These are phyloP conservation scores for Fusarium piperis DNA, from an alignment of 2,329 filamentous ascomycete species.

Conservation along the genomic window DNA sequence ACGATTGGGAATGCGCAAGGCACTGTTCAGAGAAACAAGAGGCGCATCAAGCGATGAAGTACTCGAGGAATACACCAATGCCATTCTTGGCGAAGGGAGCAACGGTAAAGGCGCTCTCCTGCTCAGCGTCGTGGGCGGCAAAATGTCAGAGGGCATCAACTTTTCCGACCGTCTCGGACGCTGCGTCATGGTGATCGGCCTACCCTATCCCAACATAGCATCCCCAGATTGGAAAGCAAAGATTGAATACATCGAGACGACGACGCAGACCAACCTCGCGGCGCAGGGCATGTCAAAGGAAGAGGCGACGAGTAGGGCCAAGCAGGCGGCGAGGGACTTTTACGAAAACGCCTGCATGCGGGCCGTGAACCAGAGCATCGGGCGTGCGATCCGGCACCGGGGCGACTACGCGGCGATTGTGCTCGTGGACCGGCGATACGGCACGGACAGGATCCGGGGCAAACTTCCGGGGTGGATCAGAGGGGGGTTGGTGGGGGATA, in stretches of 20 bases:
- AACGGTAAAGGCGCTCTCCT: constrained; percentile 74
- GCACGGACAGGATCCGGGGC: constrained; percentile 73
- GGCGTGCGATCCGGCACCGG: constrained; percentile 87
- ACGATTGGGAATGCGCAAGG: constrained; percentile 66
- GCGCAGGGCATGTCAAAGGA: constrained; percentile 34
- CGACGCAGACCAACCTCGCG: constrained; percentile 52
- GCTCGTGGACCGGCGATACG: constrained; percentile 83
- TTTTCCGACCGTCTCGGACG: constrained; percentile 92
- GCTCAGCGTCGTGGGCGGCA: constrained; percentile 91
- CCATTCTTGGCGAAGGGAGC: constrained; percentile 63
- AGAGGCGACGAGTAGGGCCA: constrained; percentile 49
- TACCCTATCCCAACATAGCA: constrained; percentile 91
- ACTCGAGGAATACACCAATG: constrained; percentile 75
- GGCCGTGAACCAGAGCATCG: constrained; percentile 96
- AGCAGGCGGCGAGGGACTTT: constrained; percentile 76
- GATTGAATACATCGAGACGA: constrained; percentile 83
- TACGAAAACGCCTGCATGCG: constrained; percentile 97
- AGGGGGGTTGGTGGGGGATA: constrained; percentile 67
- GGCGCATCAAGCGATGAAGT: constrained; percentile 72
- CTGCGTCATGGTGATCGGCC: constrained; percentile 88
- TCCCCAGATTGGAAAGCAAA: constrained; percentile 94
- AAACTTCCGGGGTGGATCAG: constrained; percentile 94
- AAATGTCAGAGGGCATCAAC: constrained; percentile 97
- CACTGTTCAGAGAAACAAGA: constrained; percentile 68
- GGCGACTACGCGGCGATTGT: constrained; percentile 92